Evolutionary conservation across 2,329 filamentous ascomycete genomes (phyloP), one percentile per base, ranked within the genome.

Genomic region (Didymella keratinophila): DNA sequence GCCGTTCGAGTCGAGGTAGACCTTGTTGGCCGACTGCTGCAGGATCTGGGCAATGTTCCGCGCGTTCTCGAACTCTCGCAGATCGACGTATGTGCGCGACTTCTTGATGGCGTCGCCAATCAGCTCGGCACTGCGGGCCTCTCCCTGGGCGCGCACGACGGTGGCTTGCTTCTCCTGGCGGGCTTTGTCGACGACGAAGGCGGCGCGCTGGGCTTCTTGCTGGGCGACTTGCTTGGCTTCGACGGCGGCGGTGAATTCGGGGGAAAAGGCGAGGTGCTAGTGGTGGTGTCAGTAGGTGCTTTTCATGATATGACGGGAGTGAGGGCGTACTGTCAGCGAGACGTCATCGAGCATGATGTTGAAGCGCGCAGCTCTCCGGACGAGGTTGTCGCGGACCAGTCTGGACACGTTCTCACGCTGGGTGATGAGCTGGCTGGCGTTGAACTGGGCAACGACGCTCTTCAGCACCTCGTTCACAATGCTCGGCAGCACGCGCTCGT

Each of bases 71-170:
- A 99, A 96, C 85, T 96, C 95, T 82, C 96, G 92, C 76, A 99
- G 86, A 80, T 98, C 95, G 64, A 99, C 87, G 78, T 99, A 99
- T 66, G 92, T 90, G 82, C 93, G 90, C 83, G 86, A 96, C 90
- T 98, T 99, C 91, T 98, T 99, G 88, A 99, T 96, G 62, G 95
- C 95, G 52, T 99, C 95, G 80, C 95, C 95, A 73, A 99, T 97
- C 65, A 99, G 89, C 82, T 99, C 93, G 45, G 95, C 95, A 37
- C 95, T 98, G 67, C 95, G 91, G 48, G 95, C 95, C 83, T 99
- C 95, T 92, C 95, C 95, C 87, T 98, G 95, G 4, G 95, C 95
- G 81, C 93, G 92, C 76, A 99, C 95, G 55, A 99, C 93, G 83
- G 93, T 97, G 71, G 95, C 95, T 82, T 99, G 95, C 85, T 99